phyloP scores from a whole-genome alignment of 2,329 filamentous ascomycete genomes.

The Trichoderma atrobrunneum region DNA sequence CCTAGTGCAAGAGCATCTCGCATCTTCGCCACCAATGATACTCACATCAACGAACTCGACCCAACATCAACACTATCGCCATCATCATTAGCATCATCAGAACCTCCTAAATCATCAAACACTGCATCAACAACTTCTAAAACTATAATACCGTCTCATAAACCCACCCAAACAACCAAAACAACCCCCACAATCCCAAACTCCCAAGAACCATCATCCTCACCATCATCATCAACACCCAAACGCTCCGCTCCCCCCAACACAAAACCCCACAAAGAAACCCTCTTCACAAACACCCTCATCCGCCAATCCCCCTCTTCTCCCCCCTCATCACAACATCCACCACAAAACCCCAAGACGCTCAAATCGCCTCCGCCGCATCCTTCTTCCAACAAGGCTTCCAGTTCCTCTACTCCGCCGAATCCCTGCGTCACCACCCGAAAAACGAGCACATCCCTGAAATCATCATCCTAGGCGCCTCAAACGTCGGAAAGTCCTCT shows the following conservation, averaged over 20 bases:
- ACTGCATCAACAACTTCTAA: background rate
- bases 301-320: slow-evolving; percentile 21
- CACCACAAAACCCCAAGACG: slow-evolving; percentile 22
- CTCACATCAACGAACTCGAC: background rate
- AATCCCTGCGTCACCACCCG: slow-evolving; percentile 46
- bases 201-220: background rate
- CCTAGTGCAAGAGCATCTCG: background rate
- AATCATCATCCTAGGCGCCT: slow-evolving; percentile 78
- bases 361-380: slow-evolving; percentile 28
- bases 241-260: slow-evolving; percentile 17
- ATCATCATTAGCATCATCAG: background rate
- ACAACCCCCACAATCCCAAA: background rate
- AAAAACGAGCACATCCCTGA: slow-evolving; percentile 54
- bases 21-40: background rate
- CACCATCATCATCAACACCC: background rate
- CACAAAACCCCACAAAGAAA: slow-evolving; percentile 17
- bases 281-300: slow-evolving; percentile 21
- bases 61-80: background rate
- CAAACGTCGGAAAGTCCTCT: slow-evolving; percentile 86
- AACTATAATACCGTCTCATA: background rate
- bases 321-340: slow-evolving; percentile 18
- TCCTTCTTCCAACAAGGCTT: slow-evolving; percentile 34
- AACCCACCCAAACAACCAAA: background rate
- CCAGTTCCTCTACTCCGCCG: slow-evolving; percentile 50
- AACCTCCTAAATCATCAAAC: background rate